A percentile compares a stretch with the other conserved stretches of the same genome.
Conservation (phyloP, 257 asterid genomes). For the Hygrophila difformis region DNA sequence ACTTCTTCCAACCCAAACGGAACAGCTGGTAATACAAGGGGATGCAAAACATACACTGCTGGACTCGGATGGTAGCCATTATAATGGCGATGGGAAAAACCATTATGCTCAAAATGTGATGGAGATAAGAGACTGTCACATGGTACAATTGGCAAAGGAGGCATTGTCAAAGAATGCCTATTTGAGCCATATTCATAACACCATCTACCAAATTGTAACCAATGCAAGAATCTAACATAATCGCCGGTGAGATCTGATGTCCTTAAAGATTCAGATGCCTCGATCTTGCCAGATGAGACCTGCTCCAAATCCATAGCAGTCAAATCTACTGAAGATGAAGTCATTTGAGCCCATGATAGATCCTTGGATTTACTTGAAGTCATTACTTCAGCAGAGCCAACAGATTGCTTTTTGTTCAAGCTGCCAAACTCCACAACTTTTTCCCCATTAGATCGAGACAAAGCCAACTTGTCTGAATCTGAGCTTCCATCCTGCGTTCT, state of each 20-base stretch:
- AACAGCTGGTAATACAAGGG: conserved; percentile 25
- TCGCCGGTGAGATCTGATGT: conserved; percentile 61
- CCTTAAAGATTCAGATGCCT: conserved; percentile 21
- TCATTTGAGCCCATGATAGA: conserved; percentile 1
- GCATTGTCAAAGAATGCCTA: conserved; percentile 26
- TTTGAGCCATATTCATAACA: conserved; percentile 27
- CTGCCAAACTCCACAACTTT: conserved; percentile 9
- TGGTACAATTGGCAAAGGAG: conserved; percentile 23
- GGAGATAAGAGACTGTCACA: conserved; percentile 29
- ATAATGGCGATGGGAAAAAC: conserved; percentile 30
- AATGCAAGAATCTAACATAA: conserved; percentile 29
- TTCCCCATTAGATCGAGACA: conserved; percentile 18
- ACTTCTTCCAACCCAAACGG: conserved; percentile 53
- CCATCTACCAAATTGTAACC: conserved; percentile 37
- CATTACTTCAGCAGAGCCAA: conserved; percentile 14
- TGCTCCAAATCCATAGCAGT: conserved; percentile 12
- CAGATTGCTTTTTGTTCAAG: conserved; percentile 10
- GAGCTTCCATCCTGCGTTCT: conserved; percentile 12
- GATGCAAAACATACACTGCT: conserved; percentile 26
- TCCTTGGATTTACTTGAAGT: conserved; percentile 12
- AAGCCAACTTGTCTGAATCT: conserved; percentile 19
- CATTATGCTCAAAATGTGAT: conserved; percentile 33
- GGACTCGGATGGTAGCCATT: conserved; percentile 30
- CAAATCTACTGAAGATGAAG: conserved; percentile 18
- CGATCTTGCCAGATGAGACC: conserved; percentile 20